These are phyloP conservation scores for Fraxinus platypoda DNA, from an alignment of 305 asterid species.

Conservation along the genomic window DNA sequence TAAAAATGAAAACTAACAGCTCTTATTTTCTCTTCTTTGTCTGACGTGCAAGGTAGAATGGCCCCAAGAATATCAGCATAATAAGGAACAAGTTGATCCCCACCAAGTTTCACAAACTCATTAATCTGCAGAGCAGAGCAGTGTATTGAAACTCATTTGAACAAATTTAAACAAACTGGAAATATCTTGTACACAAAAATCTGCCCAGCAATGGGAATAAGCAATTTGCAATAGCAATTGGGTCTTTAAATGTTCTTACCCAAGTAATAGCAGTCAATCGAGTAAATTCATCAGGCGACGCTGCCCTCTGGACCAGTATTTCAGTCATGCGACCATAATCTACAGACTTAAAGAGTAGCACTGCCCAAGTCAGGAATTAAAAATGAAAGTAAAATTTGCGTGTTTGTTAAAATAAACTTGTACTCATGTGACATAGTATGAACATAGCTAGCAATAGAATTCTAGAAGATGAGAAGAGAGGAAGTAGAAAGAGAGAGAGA, in stretches of 20 bases:
- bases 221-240: constrained; percentile 18
- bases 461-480: neutral
- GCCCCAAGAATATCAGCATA: constrained; percentile 98
- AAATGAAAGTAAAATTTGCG: constrained; percentile 23
- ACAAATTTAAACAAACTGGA: constrained; percentile 26
- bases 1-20: constrained; percentile 58
- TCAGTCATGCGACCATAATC: constrained; percentile 99
- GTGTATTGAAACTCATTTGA: constrained; percentile 23
- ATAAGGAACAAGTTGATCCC: constrained; percentile 96
- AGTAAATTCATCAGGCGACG: constrained; percentile 90
- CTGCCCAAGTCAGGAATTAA: constrained; percentile 34
- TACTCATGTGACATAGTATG: neutral
- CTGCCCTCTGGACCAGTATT: constrained; percentile 95
- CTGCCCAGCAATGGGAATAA: constrained; percentile 23
- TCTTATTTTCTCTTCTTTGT: constrained; percentile 98
- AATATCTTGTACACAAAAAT: constrained; percentile 14
- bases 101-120: constrained; percentile 99
- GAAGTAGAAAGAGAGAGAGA: neutral
- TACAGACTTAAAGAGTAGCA: constrained; percentile 79
- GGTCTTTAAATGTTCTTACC: constrained; percentile 48
- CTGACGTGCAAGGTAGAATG: constrained; percentile 95
- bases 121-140: constrained; percentile 57
- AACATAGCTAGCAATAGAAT: neutral
- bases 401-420: neutral
- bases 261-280: constrained; percentile 95